Evolutionary conservation across 352 stramenopile species (phyloP), one percentile per base, ranked within the genome.

Genomic region (Pythium volutum): DNA sequence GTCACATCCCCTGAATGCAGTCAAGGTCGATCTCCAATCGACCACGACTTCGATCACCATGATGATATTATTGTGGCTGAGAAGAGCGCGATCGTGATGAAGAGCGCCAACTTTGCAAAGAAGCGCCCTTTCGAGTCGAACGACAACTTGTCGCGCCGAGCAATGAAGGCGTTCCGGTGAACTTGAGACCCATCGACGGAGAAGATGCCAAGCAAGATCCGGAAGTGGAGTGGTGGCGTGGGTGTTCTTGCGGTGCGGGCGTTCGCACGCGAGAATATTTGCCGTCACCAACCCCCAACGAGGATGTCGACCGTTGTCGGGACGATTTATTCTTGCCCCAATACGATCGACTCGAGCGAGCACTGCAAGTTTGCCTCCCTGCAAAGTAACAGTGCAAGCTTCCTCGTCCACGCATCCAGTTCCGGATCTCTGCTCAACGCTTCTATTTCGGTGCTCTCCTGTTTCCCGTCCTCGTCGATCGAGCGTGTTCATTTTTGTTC

Each of bases 1-100:
- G 81, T 91, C 66, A 91, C 81, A 46, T 91, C 81, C 7, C 81
- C 81, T 10, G 81, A 91, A 59, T 91, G 81, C 43, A 89, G 81
- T 31, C 78, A 88, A 67, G 79, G 79, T 20, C 69, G 81, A 23
- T 90, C 81, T 26, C 81, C 81, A 33, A 87, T 82, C 45, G 81
- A 90, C 59, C 79, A 88, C 55, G 81, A 90, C 38, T 90, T 90
- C 47, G 76, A 90, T 42, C 77, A 86, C 55, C 76, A 90, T n/a
- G 64, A 66, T 38, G 62, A 56, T 58, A 42, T 58, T 46, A 52
- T 68, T 42, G 38, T 41, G 20, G 51, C 49, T 36, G 59, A 66
- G 51, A 66, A 66, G 59, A 60, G 51, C 38, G 49, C 50, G 20
- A 65, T 31, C 23, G 36, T 63, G 60, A 33, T 46, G 6, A 62